Percentiles rank a stretch among this genome's conserved stretches.
Conservation (phyloP, 164 flowering plant species). For the Umbellularia californica region DNA sequence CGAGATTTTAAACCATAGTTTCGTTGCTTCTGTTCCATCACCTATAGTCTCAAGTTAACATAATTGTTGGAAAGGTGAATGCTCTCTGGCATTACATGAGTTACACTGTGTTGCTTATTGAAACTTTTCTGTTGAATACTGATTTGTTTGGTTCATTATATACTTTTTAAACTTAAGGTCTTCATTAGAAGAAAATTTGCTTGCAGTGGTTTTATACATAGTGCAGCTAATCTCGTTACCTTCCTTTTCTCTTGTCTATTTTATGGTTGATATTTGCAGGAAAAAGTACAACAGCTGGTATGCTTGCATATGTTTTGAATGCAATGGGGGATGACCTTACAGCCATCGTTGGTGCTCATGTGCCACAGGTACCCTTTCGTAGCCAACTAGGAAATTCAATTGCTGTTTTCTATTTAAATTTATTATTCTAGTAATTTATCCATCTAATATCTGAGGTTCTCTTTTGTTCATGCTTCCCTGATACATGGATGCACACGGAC, state of each 20-base stretch:
- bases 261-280: slow-evolving; percentile 20
- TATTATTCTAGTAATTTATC: not conserved
- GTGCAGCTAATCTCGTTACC: not conserved
- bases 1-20: too few species aligned
- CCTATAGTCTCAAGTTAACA: too few species aligned
- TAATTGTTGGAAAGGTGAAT: too few species aligned
- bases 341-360: slow-evolving; percentile 46
- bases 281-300: slow-evolving; percentile 40
- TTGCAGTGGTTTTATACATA: not conserved
- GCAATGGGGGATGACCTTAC: slow-evolving; percentile 42
- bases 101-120: too few species aligned
- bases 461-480: not conserved
- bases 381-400: not conserved
- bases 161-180: not conserved
- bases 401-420: too few species aligned
- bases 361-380: slow-evolving; percentile 36
- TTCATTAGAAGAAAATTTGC: not conserved
- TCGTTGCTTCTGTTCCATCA: not conserved
- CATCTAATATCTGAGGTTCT: not conserved
- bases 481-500: too few species aligned
- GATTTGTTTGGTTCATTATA: too few species aligned
- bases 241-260: not conserved
- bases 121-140: too few species aligned
- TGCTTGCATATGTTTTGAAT: slow-evolving; percentile 49
- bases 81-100: too few species aligned